phyloP scores from a whole-genome alignment of 1,284 basidiomycete species.

The Dichomitus squalens region DNA sequence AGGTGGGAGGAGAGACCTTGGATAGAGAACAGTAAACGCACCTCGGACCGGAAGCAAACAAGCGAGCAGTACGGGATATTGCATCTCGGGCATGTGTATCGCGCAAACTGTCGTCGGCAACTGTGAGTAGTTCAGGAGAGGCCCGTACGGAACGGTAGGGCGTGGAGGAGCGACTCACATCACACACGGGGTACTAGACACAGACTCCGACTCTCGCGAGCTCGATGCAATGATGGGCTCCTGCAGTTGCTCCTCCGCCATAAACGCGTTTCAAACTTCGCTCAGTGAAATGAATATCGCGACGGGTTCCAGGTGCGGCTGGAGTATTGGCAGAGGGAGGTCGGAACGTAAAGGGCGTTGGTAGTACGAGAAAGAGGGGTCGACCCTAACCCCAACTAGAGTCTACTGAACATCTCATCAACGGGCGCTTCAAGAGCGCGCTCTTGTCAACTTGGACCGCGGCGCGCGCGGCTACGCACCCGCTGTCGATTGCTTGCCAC shows the following conservation, averaged over 20 bases:
- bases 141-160: neutral
- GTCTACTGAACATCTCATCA: neutral
- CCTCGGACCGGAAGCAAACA: slow-evolving; percentile 74
- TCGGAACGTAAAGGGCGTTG: neutral
- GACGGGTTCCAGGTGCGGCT: neutral
- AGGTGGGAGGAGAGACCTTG: neutral
- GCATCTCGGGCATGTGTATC: slow-evolving; percentile 80
- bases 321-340: neutral
- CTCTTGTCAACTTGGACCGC: neutral
- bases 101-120: slow-evolving; percentile 73
- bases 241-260: neutral
- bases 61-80: slow-evolving; percentile 81
- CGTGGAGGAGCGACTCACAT: slow-evolving; percentile 34
- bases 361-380: neutral
- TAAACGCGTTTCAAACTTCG: neutral
- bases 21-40: too few species aligned
- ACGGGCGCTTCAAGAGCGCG: neutral
- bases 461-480: neutral
- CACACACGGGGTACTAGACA: slow-evolving; percentile 36
- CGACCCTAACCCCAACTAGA: neutral
- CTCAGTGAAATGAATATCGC: neutral
- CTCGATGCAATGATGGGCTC: slow-evolving; percentile 19
- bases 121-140: slow-evolving; percentile 40
- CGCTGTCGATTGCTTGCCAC: neutral
- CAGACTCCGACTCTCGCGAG: slow-evolving; percentile 18